These are phyloP conservation scores for Candida dajiaensis DNA, from an alignment of 805 yeast genomes.

Conservation along the genomic window DNA sequence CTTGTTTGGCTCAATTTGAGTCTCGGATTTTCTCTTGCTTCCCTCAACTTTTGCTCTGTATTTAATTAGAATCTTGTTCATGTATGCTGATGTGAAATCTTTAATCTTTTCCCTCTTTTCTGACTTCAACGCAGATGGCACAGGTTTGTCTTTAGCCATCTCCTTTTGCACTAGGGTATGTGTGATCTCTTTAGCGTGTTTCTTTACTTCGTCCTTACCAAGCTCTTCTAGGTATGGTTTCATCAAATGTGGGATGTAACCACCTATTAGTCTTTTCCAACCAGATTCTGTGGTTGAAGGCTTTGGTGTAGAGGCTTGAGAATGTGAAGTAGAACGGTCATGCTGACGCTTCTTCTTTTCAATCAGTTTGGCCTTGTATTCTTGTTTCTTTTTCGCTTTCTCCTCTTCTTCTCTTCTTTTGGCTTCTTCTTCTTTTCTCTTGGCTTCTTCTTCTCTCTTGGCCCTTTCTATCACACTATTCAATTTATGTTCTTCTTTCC, in stretches of 20 bases:
- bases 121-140: slow-evolving; percentile 53
- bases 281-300: slow-evolving; percentile 10
- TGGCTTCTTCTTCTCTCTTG: slow-evolving; percentile 22
- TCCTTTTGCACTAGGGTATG: slow-evolving; percentile 66
- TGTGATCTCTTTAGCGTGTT: slow-evolving; percentile 75
- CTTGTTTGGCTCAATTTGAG: neutral
- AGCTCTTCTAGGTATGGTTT: slow-evolving; percentile 59
- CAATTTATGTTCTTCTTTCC: slow-evolving; percentile 19
- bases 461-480: slow-evolving; percentile 37
- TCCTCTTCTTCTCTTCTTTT: slow-evolving; percentile 16
- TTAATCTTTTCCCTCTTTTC: slow-evolving; percentile 68
- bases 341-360: slow-evolving; percentile 18
- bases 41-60: slow-evolving; percentile 28
- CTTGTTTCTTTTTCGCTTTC: slow-evolving; percentile 24
- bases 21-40: slow-evolving; percentile 11
- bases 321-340: slow-evolving; percentile 8
- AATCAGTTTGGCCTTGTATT: slow-evolving; percentile 26
- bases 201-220: slow-evolving; percentile 68
- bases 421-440: slow-evolving; percentile 21
- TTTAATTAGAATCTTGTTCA: slow-evolving; percentile 58
- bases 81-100: slow-evolving; percentile 52
- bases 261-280: slow-evolving; percentile 52
- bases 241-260: slow-evolving; percentile 71
- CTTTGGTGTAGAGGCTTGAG: slow-evolving; percentile 2
- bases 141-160: slow-evolving; percentile 30